Percentiles rank a stretch among this genome's conserved stretches.
These are phyloP conservation scores for Myxozyma melibiosi DNA, from an alignment of 805 yeast genomes.

Conservation along the genomic window DNA sequence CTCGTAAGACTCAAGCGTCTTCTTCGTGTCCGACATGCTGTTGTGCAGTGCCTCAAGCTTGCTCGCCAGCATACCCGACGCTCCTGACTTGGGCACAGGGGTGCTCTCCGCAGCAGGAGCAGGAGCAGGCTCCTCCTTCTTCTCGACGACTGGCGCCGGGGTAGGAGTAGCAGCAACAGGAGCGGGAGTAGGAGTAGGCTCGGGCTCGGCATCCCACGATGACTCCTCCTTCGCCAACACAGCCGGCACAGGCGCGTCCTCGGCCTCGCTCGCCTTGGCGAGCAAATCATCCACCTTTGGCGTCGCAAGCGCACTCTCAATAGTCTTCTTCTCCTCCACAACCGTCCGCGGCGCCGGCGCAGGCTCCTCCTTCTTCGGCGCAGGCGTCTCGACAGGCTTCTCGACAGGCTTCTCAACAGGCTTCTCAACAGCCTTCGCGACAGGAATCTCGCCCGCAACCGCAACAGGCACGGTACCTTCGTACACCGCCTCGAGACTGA, in stretches of 20 bases:
- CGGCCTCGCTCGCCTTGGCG: conserved; percentile 51
- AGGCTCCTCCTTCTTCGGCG: conserved; percentile 15
- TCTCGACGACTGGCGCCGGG: conserved; percentile 2
- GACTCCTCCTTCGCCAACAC: conserved; percentile 34
- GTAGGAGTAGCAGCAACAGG: conserved; percentile 12
- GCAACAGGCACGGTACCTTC: conserved; percentile 27
- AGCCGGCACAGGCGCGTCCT: conserved; percentile 39
- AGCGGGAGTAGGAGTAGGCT: conserved; percentile 26
- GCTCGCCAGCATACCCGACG: conserved; percentile 10
- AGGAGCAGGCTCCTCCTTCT: conserved; percentile 5
- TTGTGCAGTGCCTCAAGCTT: conserved; percentile 26
- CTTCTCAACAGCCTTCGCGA: conserved; percentile 21
- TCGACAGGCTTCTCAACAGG: conserved; percentile 33
- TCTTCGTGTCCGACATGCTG: conserved; percentile 13
- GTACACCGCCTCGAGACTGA: conserved; percentile 72
- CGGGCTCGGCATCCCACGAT: conserved; percentile 46
- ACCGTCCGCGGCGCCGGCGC: conserved; percentile 38
- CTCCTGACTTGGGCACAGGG: too few relatives aligned
- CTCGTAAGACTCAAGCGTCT: conserved; percentile 20
- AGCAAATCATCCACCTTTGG: conserved; percentile 53
- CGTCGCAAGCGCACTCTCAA: conserved; percentile 54
- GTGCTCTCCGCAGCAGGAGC: too few relatives aligned
- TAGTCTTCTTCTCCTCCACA: conserved; percentile 42
- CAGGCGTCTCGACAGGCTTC: conserved; percentile 8
- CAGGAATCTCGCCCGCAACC: conserved; percentile 21